These are phyloP conservation scores for Aspergillus baeticus DNA, from an alignment of 495 filamentous ascomycete species.

Conservation along the genomic window DNA sequence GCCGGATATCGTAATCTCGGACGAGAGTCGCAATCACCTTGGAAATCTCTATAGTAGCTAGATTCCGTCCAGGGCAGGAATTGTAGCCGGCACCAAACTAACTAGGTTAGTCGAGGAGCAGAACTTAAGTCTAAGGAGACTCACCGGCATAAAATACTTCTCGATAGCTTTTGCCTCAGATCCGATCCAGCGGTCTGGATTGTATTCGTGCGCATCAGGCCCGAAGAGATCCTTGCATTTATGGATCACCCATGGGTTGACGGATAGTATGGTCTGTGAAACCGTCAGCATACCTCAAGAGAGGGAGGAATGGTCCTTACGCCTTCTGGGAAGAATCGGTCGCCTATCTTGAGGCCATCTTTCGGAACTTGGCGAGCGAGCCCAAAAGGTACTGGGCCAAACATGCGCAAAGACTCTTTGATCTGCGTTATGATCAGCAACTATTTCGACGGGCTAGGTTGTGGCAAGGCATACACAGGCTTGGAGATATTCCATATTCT, in stretches of 20 bases:
- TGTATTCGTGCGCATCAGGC: slow-evolving; percentile 33
- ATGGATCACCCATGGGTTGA: slow-evolving; percentile 48
- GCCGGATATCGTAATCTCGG: slow-evolving; percentile 41
- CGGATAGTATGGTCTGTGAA: slow-evolving; percentile 34
- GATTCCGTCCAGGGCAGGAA: slow-evolving; percentile 39
- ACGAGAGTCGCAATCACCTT: slow-evolving; percentile 41
- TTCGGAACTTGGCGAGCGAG: slow-evolving; percentile 30
- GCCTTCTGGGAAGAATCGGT: slow-evolving; percentile 35
- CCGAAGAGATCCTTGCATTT: slow-evolving; percentile 41
- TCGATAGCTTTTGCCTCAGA: slow-evolving; percentile 27
- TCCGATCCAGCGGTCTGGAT: slow-evolving; percentile 39
- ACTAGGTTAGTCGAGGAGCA: not conserved
- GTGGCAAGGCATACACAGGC: slow-evolving; percentile 27
- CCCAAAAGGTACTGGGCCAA: slow-evolving; percentile 34
- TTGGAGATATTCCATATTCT: slow-evolving; percentile 37
- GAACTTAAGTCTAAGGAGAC: not conserved
- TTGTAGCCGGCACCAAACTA: slow-evolving; percentile 44
- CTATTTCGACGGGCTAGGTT: not conserved
- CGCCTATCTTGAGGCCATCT: slow-evolving; percentile 29
- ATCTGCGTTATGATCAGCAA: slow-evolving; percentile 24
- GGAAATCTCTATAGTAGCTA: slow-evolving; percentile 45
- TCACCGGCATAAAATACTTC: slow-evolving; percentile 30
- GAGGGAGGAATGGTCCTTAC: slow-evolving; percentile 13
- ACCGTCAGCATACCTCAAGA: not conserved
- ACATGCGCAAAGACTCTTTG: slow-evolving; percentile 39